Base-by-base conservation (phyloP, 2,329 filamentous ascomycete genomes). In the Rosellinia necatrix region DNA sequence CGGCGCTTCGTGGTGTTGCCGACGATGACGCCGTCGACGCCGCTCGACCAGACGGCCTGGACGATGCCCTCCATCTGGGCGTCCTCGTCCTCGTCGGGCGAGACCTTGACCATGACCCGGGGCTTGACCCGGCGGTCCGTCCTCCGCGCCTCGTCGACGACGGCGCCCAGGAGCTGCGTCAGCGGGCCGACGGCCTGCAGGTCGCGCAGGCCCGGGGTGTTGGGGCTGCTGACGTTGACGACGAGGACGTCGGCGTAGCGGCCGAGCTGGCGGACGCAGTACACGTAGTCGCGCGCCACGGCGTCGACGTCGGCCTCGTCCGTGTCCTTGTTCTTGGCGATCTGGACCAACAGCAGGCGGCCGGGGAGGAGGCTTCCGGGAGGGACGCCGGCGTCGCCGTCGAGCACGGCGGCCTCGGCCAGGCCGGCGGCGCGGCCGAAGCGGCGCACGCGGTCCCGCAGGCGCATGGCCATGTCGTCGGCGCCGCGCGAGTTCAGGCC, bases 21-120 rank as follows among this genome's bases (percentile, higher is more conserved):
- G 3, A 99, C 93, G 60, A 99, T 97, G 30, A 99, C 86, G 24
- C 94, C 94, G 66, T 97, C 92, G 2, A 97, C 92, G 6, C 92
- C 92, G 58, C 90, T 91, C 64, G 80, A 79, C 78, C 86, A 89
- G 10, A 96, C 87, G 0, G 92, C 92, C 65, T 92, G 84, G 58
- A 91, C 93, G 53, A 99, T 96, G 7, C 92, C 94, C 37, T 87
- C 82, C 59, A 99, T 84, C 71, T 99, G 92, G 53, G 86, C 79
- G 49, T 92, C 86, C 17, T 88, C 85, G 71, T 97, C 91, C 75
- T 97, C 94, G 66, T 99, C 94, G 0, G 94, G 94, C 56, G 91
- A 96, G 17, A 99, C 93, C 78, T 99, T 99, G 67, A 99, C 94
- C 91, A 99, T 96, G 55, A 99, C 91, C 54, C 80, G 85, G 0